These are phyloP conservation scores for Mrakia blollopis DNA, from an alignment of 768 basidiomycete species.

Conservation along the genomic window DNA sequence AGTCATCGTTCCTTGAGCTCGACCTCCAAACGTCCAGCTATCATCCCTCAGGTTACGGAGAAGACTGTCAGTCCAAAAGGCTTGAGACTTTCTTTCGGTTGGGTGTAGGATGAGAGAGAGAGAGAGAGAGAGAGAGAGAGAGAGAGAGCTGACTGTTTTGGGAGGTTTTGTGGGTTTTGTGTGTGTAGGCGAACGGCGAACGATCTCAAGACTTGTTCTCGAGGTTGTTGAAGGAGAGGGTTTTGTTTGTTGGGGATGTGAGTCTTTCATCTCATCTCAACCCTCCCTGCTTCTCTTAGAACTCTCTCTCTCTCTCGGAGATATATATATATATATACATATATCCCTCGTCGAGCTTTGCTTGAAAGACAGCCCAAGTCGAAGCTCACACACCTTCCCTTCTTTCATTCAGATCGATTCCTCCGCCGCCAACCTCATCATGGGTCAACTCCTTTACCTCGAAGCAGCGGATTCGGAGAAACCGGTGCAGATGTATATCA, in stretches of 20 bases:
- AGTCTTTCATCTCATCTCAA: conserved; percentile 14
- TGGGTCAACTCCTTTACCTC: conserved; percentile 88
- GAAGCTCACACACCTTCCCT: neutral
- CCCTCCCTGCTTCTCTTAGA: no score
- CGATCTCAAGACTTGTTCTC: conserved; percentile 83
- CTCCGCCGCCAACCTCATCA: conserved; percentile 73
- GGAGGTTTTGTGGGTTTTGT: neutral
- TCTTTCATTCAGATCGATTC: conserved; percentile 65
- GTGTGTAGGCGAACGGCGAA: conserved; percentile 17
- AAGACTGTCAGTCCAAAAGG: conserved; percentile 2
- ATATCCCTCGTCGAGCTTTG: no score
- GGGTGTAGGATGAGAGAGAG: no score
- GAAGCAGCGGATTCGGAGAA: conserved; percentile 93
- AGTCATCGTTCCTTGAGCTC: neutral
- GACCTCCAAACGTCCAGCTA: neutral
- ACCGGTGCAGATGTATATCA: conserved; percentile 95
- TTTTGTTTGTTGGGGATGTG: conserved; percentile 93
- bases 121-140: neutral
- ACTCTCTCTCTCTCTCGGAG: no score
- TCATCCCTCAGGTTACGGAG: conserved; percentile 26
- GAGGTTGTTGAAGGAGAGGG: conserved; percentile 81
- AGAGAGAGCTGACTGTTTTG: neutral
- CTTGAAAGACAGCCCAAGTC: no score
- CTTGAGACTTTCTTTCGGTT: no score
- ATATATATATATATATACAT: no score